A percentile compares a stretch with the other conserved stretches of the same genome.
Evolutionary conservation across 2,329 filamentous ascomycete genomes (phyloP).

Genomic region (Pyricularia grisea): DNA sequence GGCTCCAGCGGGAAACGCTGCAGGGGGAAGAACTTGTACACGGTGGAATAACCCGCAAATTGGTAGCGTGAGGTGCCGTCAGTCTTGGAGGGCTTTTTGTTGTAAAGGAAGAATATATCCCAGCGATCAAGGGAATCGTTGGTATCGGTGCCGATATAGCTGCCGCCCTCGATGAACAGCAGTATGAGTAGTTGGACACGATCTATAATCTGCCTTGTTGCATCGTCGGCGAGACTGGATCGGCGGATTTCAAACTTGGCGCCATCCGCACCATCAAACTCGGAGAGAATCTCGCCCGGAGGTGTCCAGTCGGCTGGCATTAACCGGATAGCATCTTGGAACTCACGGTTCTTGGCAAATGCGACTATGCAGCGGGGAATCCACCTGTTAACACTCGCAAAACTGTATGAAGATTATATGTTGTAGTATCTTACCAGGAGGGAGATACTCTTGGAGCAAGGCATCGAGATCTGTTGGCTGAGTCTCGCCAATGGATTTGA

Average conservation of each 20-base stretch:
- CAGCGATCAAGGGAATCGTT: constrained; percentile 70
- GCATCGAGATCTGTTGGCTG: constrained; percentile 60
- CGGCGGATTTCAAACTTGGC: constrained; percentile 76
- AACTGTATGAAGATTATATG: not conserved
- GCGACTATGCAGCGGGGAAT: constrained; percentile 39
- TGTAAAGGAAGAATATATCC: constrained; percentile 84
- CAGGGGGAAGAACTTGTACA: constrained; percentile 72
- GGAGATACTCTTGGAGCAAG: constrained; percentile 56
- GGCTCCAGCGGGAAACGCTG: constrained; percentile 26
- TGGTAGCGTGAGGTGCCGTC: constrained; percentile 39
- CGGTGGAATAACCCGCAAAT: constrained; percentile 82
- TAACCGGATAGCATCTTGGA: constrained; percentile 46
- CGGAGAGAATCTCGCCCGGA: constrained; percentile 62
- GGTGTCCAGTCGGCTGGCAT: constrained; percentile 49
- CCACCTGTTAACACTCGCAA: constrained; percentile 8
- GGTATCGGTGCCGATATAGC: constrained; percentile 51
- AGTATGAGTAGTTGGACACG: constrained; percentile 78
- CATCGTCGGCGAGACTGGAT: constrained; percentile 60
- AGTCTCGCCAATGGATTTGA: constrained; percentile 57
- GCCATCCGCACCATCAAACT: constrained; percentile 48
- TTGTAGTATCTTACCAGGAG: constrained; percentile 42
- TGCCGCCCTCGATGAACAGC: constrained; percentile 91
- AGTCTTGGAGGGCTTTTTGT: constrained; percentile 31
- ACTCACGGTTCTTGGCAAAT: constrained; percentile 52
- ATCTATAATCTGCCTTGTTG: constrained; percentile 61